Conservation (phyloP, 2,329 filamentous ascomycete species). For the Blastomyces silverae region DNA sequence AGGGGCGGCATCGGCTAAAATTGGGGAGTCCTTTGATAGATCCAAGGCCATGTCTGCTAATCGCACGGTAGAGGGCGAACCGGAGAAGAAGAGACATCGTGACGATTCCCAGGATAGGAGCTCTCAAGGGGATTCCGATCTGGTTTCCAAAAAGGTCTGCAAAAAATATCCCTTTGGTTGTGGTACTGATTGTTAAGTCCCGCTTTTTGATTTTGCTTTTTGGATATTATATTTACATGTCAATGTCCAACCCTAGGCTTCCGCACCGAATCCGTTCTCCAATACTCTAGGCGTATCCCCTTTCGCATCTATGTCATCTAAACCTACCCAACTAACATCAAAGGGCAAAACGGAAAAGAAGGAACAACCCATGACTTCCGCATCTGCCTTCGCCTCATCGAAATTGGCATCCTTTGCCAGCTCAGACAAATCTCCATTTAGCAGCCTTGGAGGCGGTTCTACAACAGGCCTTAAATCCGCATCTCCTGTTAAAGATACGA, state of each 20-base stretch:
- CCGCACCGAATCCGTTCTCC: conserved; percentile 37
- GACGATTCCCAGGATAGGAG: conserved; percentile 38
- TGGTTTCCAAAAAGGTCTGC: conserved; percentile 25
- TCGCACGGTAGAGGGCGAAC: conserved; percentile 29
- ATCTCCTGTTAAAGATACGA: conserved; percentile 12
- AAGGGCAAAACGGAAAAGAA: conserved; percentile 23
- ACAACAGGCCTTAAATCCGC: conserved; percentile 36
- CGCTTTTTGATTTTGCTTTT: not conserved
- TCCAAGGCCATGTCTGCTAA: conserved; percentile 10
- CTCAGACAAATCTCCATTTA: conserved; percentile 58
- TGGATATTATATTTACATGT: conserved; percentile 4
- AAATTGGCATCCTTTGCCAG: conserved; percentile 60
- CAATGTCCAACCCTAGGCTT: conserved; percentile 22
- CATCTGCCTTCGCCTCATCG: conserved; percentile 61
- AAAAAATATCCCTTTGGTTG: not conserved
- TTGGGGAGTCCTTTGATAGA: conserved; percentile 13
- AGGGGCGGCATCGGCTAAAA: conserved; percentile 7
- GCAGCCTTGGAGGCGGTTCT: conserved; percentile 44
- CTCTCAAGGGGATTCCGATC: conserved; percentile 20
- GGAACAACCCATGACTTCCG: conserved; percentile 42
- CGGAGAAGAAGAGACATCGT: conserved; percentile 41
- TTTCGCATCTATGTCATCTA: conserved; percentile 34
- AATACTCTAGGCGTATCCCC: conserved; percentile 41
- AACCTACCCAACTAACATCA: conserved; percentile 23
- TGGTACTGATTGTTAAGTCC: not conserved